Evolutionary conservation across 768 basidiomycete species (phyloP), one percentile per base, ranked within the genome.

Genomic region (Leccinum truebloodii): DNA sequence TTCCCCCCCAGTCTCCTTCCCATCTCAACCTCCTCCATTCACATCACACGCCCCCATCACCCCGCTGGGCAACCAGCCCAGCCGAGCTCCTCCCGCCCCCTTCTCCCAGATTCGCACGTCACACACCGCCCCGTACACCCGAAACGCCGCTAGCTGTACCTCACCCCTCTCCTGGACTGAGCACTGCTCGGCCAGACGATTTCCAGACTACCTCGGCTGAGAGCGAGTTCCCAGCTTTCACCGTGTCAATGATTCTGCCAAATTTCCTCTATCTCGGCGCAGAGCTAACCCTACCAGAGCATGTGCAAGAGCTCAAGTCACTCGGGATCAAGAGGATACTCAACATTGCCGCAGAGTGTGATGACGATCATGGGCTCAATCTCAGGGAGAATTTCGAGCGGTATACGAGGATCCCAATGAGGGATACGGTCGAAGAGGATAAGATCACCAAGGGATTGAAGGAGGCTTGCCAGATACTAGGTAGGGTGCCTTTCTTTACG

Each of bases 391-490:
- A 80, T 12, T 97, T 98, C 71, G 93, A 94, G 63, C 84, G 84
- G 65, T 98, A 98, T 72, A 77, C 84, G 51, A 89, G 86, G 67
- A 90, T 98, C 46, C 91, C 94, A 8, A 95, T 98, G 92, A 80
- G 94, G 63, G 95, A 98, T 77, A 94, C 88, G 3, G 93, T 98
- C 14, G 95, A 98, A 72, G 96, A 98, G 75, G 91, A 92, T 61
- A 89, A 90, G 56, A 90, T 98, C 41, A 83, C 85, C 5, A 81
- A 79, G 54, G 92, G 92, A 9, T 85, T 98, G 49, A 81, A 86
- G 53, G 90, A 95, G 67, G 92, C 89, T 49, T 97, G 94, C 71
- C 83, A 90, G 49, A 86, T 90, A 57, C 80, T 97, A 54, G 94
- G 95, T 96, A 73, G 73, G 90, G 78, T 46, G 52, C 50, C 54